These are phyloP conservation scores for Echeveria elegans DNA, from an alignment of 164 flowering plant species.

Conservation along the genomic window DNA sequence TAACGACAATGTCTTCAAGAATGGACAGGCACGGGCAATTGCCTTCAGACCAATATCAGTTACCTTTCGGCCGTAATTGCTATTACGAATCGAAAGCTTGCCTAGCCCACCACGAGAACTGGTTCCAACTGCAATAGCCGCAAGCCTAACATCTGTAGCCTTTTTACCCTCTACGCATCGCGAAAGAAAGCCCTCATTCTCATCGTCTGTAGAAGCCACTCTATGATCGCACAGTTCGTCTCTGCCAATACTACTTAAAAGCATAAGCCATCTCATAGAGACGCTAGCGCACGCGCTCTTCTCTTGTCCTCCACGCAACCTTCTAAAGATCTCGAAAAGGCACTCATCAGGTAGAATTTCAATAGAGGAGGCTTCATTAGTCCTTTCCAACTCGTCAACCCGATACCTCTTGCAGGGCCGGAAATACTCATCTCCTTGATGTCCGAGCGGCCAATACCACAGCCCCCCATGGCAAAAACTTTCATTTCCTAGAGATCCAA, in stretches of 20 bases:
- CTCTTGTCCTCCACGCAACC: conserved; percentile 42
- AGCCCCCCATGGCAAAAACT: conserved; percentile 12
- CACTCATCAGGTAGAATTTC: conserved; percentile 80
- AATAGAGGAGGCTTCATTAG: conserved; percentile 31
- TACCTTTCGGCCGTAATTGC: conserved; percentile 35
- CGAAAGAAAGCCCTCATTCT: conserved; percentile 27
- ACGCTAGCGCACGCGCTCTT: conserved; percentile 61
- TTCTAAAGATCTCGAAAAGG: conserved; percentile 70
- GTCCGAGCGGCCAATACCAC: conserved; percentile 20
- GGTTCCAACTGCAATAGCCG: conserved; percentile 65
- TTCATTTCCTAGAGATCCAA: conserved; percentile 35
- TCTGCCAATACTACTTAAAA: conserved; percentile 41
- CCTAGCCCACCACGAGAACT: conserved; percentile 59
- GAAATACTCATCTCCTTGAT: conserved; percentile 36
- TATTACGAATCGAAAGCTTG: conserved; percentile 54
- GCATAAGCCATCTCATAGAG: conserved; percentile 67
- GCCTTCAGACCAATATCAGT: conserved; percentile 49
- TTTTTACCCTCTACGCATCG: conserved; percentile 67
- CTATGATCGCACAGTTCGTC: conserved; percentile 32
- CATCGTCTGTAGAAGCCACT: conserved; percentile 22
- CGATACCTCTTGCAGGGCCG: conserved; percentile 43
- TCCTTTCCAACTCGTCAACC: conserved; percentile 19
- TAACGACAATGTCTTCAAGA: conserved; percentile 35
- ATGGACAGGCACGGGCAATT: conserved; percentile 60
- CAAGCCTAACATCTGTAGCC: conserved; percentile 66